Percentiles rank a stretch among this genome's conserved stretches.
Evolutionary conservation across 1,284 basidiomycete species (phyloP).

Genomic region (Tremellales sp.): DNA sequence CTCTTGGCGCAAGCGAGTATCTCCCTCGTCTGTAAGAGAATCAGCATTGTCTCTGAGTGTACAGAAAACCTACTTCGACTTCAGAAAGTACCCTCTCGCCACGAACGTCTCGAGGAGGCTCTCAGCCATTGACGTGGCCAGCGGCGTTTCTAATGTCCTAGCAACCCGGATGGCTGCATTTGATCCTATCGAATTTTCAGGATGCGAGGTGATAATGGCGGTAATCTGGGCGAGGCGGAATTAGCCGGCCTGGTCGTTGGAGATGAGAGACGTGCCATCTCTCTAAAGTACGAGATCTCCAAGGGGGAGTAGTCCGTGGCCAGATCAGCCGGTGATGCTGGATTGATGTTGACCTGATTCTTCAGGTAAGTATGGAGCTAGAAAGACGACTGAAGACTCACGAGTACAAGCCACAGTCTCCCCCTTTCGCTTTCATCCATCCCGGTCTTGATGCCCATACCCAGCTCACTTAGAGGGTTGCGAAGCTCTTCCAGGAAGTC

Average conservation of each 20-base stretch:
- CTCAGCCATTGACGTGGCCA: conserved; percentile 32
- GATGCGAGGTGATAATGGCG: conserved; percentile 40
- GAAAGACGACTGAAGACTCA: conserved; percentile 9
- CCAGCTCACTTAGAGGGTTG: conserved; percentile 29
- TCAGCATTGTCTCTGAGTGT: neutral
- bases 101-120: conserved; percentile 32
- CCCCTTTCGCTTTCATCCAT: conserved; percentile 34
- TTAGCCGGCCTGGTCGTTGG: neutral
- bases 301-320: conserved; percentile 40
- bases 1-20: conserved; percentile 38
- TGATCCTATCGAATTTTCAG: conserved; percentile 41
- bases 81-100: conserved; percentile 38
- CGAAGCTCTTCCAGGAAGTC: conserved; percentile 34
- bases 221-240: conserved; percentile 17
- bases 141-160: conserved; percentile 15
- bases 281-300: conserved; percentile 41
- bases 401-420: conserved; percentile 29
- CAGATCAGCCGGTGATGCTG: conserved; percentile 26
- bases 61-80: conserved; percentile 32
- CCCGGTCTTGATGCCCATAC: conserved; percentile 28
- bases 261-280: conserved; percentile 23
- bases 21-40: conserved; percentile 32
- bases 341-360: conserved; percentile 33
- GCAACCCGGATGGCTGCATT: conserved; percentile 26
- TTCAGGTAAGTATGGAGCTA: neutral